Conservation (phyloP, 1,284 basidiomycete genomes). For the Cutaneotrichosporon cavernicola region DNA sequence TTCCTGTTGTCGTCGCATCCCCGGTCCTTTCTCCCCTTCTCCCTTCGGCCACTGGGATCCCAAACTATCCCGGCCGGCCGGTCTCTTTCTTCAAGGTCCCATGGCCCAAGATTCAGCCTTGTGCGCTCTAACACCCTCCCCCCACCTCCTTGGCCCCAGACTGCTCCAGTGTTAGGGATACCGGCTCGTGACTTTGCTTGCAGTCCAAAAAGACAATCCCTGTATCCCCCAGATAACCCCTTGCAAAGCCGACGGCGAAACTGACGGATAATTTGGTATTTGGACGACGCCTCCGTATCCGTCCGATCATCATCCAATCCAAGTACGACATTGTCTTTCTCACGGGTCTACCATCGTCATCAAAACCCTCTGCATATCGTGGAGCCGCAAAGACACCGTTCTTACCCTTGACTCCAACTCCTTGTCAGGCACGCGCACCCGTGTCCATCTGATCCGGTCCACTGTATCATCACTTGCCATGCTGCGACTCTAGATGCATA, state of each 20-base stretch:
- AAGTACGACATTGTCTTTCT: background rate
- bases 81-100: background rate
- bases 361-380: background rate
- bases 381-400: background rate
- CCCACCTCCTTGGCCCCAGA: background rate
- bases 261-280: conserved; percentile 9
- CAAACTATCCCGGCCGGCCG: background rate
- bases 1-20: background rate
- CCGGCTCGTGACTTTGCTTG: background rate
- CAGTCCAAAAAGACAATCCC: background rate
- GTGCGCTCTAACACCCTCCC: background rate
- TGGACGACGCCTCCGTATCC: conserved; percentile 8
- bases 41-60: background rate
- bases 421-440: background rate
- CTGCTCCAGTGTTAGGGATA: background rate
- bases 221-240: conserved; percentile 5
- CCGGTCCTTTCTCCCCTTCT: too few relatives aligned
- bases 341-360: conserved; percentile 2
- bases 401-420: background rate
- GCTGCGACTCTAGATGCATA: conserved; percentile 14
- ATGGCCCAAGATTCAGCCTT: background rate
- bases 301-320: conserved; percentile 11
- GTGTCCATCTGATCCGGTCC: background rate
- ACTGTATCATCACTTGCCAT: background rate
- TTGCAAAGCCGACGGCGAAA: conserved; percentile 13